Base-by-base conservation (phyloP, 1,284 basidiomycete genomes). In the Trichosporon sp. region DNA sequence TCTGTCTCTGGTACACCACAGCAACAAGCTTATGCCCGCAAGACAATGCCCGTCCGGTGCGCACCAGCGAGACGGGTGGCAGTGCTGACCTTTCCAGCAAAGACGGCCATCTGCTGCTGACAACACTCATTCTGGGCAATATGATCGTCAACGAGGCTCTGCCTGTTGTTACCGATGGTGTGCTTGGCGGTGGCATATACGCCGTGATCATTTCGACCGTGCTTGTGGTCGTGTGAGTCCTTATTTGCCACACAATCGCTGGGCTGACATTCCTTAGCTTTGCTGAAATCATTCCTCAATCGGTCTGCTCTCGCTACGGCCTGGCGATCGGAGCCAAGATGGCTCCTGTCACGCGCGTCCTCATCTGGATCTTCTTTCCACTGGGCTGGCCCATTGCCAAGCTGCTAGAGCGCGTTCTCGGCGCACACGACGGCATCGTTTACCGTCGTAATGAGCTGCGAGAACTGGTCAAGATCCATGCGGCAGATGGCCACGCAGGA, bases 111-210 rank as follows among this genome's bases (percentile, higher is more conserved):
- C 81, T 92, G 32, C 83, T 92, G 5, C 85, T 93, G 61, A 90
- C 93, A 4, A 92, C 90, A 0, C 85, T 93, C 13, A 84, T 92
- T 9, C 81, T 93, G 32, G 87, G 88, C 52, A 92, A 92, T 79
- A 92, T 92, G 90, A 90, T 94, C 69, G 87, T 88, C 70, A 93
- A 92, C 78, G 91, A 93, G 80, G 86, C 91, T 2, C 85, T 95
- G 6, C 93, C 93, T 34, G 86, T 95, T 71, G 91, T 96, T 68
- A 85, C 89, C 33, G 91, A 93, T 73, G 87, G 87, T 13, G 83
- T 95, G 56, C 84, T 96, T 4, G 91, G 91, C 25, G 90, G 90
- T 34, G 90, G 90, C 34, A 81, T 89, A 23, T 85, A 85, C 72
- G 88, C 90, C 59, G 89, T 92, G 59, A 84, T 91, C 65, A 86